Evolutionary conservation across 1,284 basidiomycete genomes (phyloP), one percentile per base, ranked within the genome.

Genomic region (Sanguinoderma infundibulare): DNA sequence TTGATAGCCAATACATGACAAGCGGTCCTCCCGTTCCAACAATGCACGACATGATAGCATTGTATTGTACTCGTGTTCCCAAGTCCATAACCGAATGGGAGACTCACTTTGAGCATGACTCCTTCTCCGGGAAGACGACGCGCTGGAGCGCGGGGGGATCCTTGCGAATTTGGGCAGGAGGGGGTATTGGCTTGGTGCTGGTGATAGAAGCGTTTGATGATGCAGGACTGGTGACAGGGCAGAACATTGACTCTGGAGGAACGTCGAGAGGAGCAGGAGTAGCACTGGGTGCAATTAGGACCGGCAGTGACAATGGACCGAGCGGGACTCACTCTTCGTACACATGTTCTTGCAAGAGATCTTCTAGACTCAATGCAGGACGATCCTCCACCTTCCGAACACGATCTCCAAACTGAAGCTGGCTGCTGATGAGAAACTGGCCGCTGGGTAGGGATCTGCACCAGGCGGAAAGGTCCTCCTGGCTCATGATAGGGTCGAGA

Each of bases 51-150:
- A 35, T 14, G 34, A 6, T 35, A 35, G 34, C 34, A 14, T 35
- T 35, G 7, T 14, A 35, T 35, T 35, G 7, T 35, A 14, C 34
- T 14, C 14, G 14, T 35, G 6, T 14, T 35, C 6, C 5, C 24
- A 28, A 47, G n/a, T n/a, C n/a, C n/a, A n/a, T n/a, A 34, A 4
- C 8, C 15, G 26, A 22, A 30, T 7, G 22, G 6, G 28, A 38
- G 7, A 81, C 86, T 50, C 63, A 92, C 90, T 89, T 90, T 75
- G 83, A 85, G 69, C 90, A 92, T 9, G 86, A 82, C 59, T 91
- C 90, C 72, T 86, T 89, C 3, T 87, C 79, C 36, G 90, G 91
- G 74, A 80, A 82, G 12, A 90, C 83, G 32, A 91, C 84, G 35
- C 80, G 83, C 57, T 85, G 84, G 53, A 81, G 77, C 35, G 81